A percentile compares a stretch with the other conserved stretches of the same genome.
Evolutionary conservation across 306 rosid species (phyloP).

Genomic region (Prunus padus): DNA sequence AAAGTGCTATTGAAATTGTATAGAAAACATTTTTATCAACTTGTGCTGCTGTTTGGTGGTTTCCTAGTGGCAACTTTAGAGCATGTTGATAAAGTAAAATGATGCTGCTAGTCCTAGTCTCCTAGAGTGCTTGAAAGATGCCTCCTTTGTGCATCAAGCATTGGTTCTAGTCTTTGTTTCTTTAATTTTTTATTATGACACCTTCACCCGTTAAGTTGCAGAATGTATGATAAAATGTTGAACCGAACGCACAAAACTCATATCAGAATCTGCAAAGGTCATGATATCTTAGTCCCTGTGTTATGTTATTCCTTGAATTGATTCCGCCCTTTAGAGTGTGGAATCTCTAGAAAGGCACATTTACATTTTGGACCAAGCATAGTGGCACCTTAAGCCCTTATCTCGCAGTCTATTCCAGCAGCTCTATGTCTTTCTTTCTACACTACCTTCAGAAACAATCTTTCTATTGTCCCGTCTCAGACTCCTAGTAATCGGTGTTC

Average conservation of each 20-base stretch:
- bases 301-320: not conserved
- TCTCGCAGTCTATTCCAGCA: too few species aligned
- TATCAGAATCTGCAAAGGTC: not conserved
- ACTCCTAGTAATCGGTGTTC: not conserved
- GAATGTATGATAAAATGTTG: not conserved
- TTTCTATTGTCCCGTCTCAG: not conserved
- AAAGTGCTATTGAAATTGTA: not conserved
- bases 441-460: not conserved
- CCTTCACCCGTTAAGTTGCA: not conserved
- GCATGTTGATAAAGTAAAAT: not conserved
- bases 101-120: not conserved
- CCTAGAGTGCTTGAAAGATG: constrained; percentile 8
- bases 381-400: not conserved
- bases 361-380: not conserved
- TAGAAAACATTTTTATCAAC: not conserved
- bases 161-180: not conserved
- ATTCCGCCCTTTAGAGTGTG: not conserved
- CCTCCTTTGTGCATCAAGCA: not conserved
- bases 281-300: not conserved
- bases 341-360: not conserved
- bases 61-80: not conserved
- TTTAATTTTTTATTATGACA: not conserved
- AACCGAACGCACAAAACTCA: not conserved
- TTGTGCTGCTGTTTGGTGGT: constrained; percentile 3
- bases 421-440: not conserved